A percentile compares a stretch with the other conserved stretches of the same genome.
Conservation (phyloP, 306 rosid genomes). For the Citrullus mucosospermus region DNA sequence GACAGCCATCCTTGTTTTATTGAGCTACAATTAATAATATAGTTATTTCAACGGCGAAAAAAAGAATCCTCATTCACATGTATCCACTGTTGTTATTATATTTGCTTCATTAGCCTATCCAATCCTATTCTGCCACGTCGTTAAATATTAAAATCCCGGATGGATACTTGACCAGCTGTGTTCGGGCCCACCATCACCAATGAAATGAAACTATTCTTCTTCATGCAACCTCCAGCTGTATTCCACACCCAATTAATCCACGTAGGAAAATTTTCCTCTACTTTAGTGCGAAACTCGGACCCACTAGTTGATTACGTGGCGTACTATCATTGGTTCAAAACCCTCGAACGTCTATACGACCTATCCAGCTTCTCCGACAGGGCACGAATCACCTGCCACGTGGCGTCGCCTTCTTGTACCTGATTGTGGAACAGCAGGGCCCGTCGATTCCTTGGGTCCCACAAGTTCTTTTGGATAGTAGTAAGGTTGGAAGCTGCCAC, state of each 20-base stretch:
- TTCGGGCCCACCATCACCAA: slow-evolving; percentile 12
- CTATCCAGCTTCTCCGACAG: slow-evolving; percentile 38
- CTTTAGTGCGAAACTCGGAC: not conserved
- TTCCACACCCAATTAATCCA: slow-evolving; percentile 14
- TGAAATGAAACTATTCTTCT: not conserved
- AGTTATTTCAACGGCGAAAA: not conserved
- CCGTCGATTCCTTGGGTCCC: slow-evolving; percentile 45
- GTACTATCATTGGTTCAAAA: slow-evolving; percentile 18
- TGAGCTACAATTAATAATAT: not conserved
- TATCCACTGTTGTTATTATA: not conserved
- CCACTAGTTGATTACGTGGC: slow-evolving; percentile 15
- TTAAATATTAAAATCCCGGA: not conserved
- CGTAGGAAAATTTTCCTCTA: not conserved
- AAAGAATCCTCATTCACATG: not conserved
- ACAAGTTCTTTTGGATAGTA: slow-evolving; percentile 41
- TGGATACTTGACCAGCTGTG: not conserved
- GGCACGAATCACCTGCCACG: slow-evolving; percentile 54
- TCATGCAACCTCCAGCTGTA: slow-evolving; percentile 34
- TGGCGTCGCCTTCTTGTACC: slow-evolving; percentile 74
- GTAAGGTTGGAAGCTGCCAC: slow-evolving; percentile 74
- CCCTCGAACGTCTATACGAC: slow-evolving; percentile 33
- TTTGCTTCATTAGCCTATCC: not conserved
- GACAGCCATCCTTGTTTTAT: not conserved
- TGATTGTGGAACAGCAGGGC: slow-evolving; percentile 43
- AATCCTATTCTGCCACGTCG: not conserved